Evolutionary conservation across 768 basidiomycete genomes (phyloP).

Genomic region (Dacryopinax primogenitus): DNA sequence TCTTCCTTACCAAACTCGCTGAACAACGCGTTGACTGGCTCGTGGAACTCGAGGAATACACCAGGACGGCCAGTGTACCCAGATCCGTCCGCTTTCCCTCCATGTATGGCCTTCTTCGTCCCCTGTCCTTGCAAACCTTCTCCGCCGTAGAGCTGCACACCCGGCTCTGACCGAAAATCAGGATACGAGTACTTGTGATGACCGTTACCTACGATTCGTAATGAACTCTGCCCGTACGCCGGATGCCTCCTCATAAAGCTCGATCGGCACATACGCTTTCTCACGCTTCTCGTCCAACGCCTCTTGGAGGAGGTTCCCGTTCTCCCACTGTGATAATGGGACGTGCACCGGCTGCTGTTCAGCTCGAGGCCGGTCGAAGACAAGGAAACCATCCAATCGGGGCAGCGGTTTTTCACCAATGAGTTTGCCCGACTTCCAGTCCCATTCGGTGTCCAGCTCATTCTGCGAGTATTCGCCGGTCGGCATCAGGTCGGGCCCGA

Average conservation of each 20-base stretch:
- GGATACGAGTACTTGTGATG: neutral
- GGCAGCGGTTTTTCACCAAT: neutral
- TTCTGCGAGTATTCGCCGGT: conserved; percentile 32
- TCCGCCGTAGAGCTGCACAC: conserved; percentile 63
- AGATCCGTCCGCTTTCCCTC: conserved; percentile 42
- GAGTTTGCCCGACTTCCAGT: neutral
- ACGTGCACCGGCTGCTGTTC: neutral
- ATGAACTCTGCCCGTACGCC: neutral
- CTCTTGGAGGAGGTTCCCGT: conserved; percentile 23
- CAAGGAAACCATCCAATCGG: neutral
- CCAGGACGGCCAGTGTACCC: conserved; percentile 54
- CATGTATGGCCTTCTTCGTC: conserved; percentile 60
- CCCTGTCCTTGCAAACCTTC: conserved; percentile 37
- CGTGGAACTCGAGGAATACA: conserved; percentile 57
- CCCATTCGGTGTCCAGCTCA: conserved; percentile 22
- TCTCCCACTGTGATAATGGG: conserved; percentile 15
- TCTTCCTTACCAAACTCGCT: conserved; percentile 22
- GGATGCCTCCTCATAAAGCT: neutral
- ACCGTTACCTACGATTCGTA: neutral
- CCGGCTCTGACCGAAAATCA: conserved; percentile 39
- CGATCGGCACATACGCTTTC: conserved; percentile 22
- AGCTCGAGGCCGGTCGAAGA: neutral
- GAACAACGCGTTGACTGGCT: conserved; percentile 54
- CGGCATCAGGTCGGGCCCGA: neutral
- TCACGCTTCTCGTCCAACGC: conserved; percentile 61